Evolutionary conservation across 2,329 filamentous ascomycete species (phyloP), one percentile per base, ranked within the genome.

Genomic region (Scytalidium sp.): DNA sequence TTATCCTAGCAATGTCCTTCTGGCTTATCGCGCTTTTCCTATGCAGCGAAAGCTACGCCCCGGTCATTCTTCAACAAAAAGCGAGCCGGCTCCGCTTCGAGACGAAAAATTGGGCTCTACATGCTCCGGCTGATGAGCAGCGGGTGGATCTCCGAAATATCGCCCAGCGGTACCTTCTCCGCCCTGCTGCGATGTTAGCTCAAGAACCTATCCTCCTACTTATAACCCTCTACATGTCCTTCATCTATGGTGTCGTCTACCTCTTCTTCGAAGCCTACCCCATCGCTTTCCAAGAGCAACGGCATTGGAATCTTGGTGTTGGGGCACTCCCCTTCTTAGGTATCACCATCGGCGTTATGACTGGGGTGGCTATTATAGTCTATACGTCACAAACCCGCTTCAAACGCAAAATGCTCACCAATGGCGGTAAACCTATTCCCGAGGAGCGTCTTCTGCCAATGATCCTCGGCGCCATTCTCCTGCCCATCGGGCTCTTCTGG

Each of bases 291-390:
- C 63, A 66, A 50, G 56, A 64, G 36, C 49, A 64, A 7, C 66
- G 70, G 11, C 64, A 64, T 8, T 72, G 70, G 71, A 64, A 62
- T 1, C 45, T 55, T 3, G 68, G 67, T 9, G 53, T 70, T 8
- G 64, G 63, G 2, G 61, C 67, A 2, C 63, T 76, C 4, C 70
- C 72, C 0, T 73, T 74, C 56, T 52, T 73, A 27, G 61, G 61
- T 3, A 61, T 73, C 22, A 60, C 65, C 19, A 49, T 70, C 9
- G 71, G 71, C 3, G 66, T 72, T 23, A 15, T 63, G 46, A 2
- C 56, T 51, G 45, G 64, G 0, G 87, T 85, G 43, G 53, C 72
- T 5, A 72, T 75, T 32, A 83, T 91, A 55, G 50, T 61, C 29
- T 59, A 55, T 46, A 60, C 53, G 23, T 65, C 67, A n/a, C 61